phyloP scores from a whole-genome alignment of 1,139 yeast species.

The Pichia sp. region DNA sequence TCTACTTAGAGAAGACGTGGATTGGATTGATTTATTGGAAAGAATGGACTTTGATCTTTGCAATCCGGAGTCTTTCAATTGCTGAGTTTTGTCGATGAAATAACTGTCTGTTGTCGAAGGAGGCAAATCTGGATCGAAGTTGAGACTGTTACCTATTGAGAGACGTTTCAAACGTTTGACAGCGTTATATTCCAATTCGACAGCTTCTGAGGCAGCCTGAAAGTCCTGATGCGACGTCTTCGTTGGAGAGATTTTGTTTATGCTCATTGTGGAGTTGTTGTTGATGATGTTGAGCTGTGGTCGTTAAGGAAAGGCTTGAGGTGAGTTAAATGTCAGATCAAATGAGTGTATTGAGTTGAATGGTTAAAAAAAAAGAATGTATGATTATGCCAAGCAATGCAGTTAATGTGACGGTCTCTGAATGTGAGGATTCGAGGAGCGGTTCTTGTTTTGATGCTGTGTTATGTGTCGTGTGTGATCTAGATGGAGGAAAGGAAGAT shows the following conservation, averaged over 20 bases:
- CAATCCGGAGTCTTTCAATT: constrained; percentile 2
- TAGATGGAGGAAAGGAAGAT: no score
- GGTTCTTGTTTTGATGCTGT: no score
- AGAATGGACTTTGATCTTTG: constrained; percentile 15
- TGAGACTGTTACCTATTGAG: constrained; percentile 53
- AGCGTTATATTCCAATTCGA: constrained; percentile 56
- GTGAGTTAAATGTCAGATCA: neutral
- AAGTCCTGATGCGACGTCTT: constrained; percentile 32
- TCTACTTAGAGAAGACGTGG: constrained; percentile 2
- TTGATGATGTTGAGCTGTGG: no score
- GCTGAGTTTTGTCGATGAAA: constrained; percentile 2
- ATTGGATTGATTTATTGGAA: constrained; percentile 10
- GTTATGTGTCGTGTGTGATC: no score
- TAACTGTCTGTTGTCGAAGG: constrained; percentile 37
- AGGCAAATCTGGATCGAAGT: constrained; percentile 58
- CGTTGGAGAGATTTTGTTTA: constrained; percentile 17
- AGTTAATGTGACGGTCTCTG: no score
- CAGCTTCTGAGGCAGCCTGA: constrained; percentile 35
- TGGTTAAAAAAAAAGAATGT: no score
- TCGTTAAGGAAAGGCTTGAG: neutral
- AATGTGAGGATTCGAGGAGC: no score
- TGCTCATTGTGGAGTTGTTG: neutral
- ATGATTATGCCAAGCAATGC: no score
- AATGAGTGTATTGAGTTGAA: no score
- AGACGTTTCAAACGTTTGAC: constrained; percentile 58